phyloP scores from a whole-genome alignment of 352 stramenopile genomes.

The Globisporangium spiculum region DNA sequence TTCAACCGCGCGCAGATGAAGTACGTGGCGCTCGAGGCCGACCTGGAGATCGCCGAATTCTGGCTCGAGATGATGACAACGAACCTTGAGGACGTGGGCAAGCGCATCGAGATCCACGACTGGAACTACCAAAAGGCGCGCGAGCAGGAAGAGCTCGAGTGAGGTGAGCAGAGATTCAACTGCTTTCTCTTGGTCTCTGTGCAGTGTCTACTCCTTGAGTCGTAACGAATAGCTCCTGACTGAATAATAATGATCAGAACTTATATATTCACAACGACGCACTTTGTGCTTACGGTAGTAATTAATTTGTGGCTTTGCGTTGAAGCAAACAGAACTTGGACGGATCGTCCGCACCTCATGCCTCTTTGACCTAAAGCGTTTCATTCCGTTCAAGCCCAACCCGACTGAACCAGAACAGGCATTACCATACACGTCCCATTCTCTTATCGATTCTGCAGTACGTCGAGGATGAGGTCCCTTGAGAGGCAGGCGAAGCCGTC shows the following conservation, averaged over 20 bases:
- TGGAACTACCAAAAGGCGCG: slow-evolving; percentile 74
- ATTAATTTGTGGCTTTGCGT: no score
- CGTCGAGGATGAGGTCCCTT: slow-evolving; percentile 87
- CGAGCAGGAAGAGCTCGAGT: slow-evolving; percentile 28
- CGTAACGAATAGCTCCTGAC: not conserved
- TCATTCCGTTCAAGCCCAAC: no score
- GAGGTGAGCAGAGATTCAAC: not conserved
- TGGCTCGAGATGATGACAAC: slow-evolving; percentile 62
- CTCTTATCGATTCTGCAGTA: slow-evolving; percentile 82
- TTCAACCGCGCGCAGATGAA: slow-evolving; percentile 65
- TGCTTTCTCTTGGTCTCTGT: no score
- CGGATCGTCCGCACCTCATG: no score
- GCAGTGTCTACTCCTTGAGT: no score
- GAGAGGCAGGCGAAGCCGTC: slow-evolving; percentile 85
- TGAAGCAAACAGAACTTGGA: no score
- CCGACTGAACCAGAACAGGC: no score
- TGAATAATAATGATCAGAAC: slow-evolving; percentile 9
- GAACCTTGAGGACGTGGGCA: slow-evolving; percentile 68
- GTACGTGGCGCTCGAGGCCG: slow-evolving; percentile 41
- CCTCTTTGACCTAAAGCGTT: no score
- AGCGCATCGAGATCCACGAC: slow-evolving; percentile 73
- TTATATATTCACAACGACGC: slow-evolving; percentile 13
- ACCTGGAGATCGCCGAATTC: slow-evolving; percentile 61
- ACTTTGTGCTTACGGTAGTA: no score
- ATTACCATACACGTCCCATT: not conserved